Conservation (phyloP, 2,329 filamentous ascomycete genomes). For the Lojkania enalia region DNA sequence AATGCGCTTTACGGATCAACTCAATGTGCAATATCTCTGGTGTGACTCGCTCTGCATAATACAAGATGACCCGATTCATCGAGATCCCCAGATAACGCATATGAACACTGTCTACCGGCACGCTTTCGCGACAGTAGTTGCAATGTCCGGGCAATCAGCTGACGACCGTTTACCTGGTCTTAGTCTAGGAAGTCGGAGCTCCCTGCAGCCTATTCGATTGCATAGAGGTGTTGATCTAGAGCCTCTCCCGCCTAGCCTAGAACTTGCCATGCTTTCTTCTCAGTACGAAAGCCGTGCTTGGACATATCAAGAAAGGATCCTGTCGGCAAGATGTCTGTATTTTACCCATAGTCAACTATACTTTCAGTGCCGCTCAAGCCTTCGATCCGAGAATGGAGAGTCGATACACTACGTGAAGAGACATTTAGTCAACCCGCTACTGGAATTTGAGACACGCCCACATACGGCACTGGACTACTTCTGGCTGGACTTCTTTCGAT, state of each 20-base stretch:
- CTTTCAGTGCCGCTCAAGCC: conserved; percentile 1
- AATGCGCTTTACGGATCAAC: conserved; percentile 4
- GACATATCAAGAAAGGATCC: conserved; percentile 5
- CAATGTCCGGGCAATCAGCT: conserved; percentile 1
- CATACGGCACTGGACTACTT: neutral
- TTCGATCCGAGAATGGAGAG: conserved; percentile 1
- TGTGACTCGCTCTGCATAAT: conserved; percentile 9
- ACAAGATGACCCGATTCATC: conserved; percentile 6
- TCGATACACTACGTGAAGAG: neutral
- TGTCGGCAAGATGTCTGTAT: conserved; percentile 3
- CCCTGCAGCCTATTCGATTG: neutral
- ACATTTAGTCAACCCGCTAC: neutral
- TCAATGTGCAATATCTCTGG: conserved; percentile 11
- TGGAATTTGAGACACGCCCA: conserved; percentile 1
- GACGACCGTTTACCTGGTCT: conserved; percentile 1
- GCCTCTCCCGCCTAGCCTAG: neutral
- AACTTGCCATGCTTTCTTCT: neutral
- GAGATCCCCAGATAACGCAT: conserved; percentile 3
- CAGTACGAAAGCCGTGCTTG: conserved; percentile 4
- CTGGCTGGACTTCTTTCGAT: neutral
- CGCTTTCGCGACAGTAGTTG: conserved; percentile 2
- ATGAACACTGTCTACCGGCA: conserved; percentile 8
- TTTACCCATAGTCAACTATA: conserved; percentile 1
- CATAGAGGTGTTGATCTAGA: neutral
- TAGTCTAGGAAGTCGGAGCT: neutral